Base-by-base conservation (phyloP, 2,329 filamentous ascomycete genomes). In the Huntiella omanensis region DNA sequence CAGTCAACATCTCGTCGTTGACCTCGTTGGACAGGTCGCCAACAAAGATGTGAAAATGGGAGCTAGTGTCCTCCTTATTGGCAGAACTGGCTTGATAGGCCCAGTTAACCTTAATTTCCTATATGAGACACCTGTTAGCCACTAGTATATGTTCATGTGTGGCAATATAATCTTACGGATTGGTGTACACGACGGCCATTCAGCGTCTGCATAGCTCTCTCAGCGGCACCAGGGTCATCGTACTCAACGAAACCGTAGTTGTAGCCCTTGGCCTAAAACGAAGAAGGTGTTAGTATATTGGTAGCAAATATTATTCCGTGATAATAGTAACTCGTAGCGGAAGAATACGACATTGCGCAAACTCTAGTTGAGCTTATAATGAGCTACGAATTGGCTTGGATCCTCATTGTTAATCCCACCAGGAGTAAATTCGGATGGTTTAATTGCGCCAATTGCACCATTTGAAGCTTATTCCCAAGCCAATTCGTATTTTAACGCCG, bases 41-140 rank as follows among this genome's bases (percentile, higher is more conserved):
- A 48, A 98, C 91, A 55, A 98, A 98, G 59, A 98, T 95, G 63
- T 98, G 91, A 68, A 95, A 98, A 62, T 98, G 91, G 62, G 87
- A 84, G 5, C 88, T 94, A 1, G 91, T 98, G 58, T 98, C 91
- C 64, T 98, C 91, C 66, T 96, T 98, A 69, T 75, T 91, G 22
- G 75, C 70, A 49, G 76, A 88, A 70, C 93, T 98, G 54, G 88
- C 91, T 68, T 98, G 91, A 58, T 98, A 98, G 16, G 91, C 91
- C 91, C 91, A 98, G 69, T 98, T 98, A 57, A 98, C 91, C 47
- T 87, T 84, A 52, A 98, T 98, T 71, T 98, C 91, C 85, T 94
- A 59, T 49, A 32, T 38, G 34, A 15, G 13, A 16, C 4, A 47
- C 33, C 15, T 34, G 35, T 45, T 40, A 45, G 43, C 16, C 5